Conservation (phyloP, 768 basidiomycete species). For the Panellus pusillus region DNA sequence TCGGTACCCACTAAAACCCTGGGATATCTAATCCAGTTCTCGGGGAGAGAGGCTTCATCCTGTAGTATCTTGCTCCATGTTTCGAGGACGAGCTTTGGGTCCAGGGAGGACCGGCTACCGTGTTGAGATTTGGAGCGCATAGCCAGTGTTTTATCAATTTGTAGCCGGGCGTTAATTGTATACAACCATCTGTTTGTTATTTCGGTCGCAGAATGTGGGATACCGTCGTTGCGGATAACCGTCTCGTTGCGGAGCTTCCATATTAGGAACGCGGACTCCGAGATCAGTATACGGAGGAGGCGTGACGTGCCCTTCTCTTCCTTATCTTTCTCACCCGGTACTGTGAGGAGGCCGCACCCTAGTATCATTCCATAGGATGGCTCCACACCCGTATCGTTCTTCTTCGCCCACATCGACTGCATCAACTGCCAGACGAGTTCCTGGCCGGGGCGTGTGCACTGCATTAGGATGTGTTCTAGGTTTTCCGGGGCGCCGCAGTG, state of each 20-base stretch:
- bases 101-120: too few relatives aligned
- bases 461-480: constrained; percentile 15
- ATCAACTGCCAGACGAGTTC: constrained; percentile 13
- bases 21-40: constrained; percentile 8
- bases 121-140: too few relatives aligned
- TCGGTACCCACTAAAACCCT: constrained; percentile 21
- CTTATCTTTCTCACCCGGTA: neutral
- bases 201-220: too few relatives aligned
- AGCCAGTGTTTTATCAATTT: too few relatives aligned
- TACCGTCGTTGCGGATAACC: too few relatives aligned
- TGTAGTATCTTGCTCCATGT: constrained; percentile 10
- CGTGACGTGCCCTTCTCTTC: too few relatives aligned
- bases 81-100: constrained; percentile 5
- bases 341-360: constrained; percentile 3
- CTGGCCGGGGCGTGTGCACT: constrained; percentile 5
- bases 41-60: constrained; percentile 2
- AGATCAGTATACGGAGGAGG: too few relatives aligned
- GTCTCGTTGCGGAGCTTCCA: too few relatives aligned
- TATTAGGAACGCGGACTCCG: too few relatives aligned
- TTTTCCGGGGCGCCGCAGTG: constrained; percentile 6
- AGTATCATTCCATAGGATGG: constrained; percentile 1
- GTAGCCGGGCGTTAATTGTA: too few relatives aligned
- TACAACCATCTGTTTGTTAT: too few relatives aligned
- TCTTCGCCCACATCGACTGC: constrained; percentile 1
- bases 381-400: neutral